A percentile compares a stretch with the other conserved stretches of the same genome.
Conservation (phyloP, 73 alveolate species). For the Paraurostyla sp. region DNA sequence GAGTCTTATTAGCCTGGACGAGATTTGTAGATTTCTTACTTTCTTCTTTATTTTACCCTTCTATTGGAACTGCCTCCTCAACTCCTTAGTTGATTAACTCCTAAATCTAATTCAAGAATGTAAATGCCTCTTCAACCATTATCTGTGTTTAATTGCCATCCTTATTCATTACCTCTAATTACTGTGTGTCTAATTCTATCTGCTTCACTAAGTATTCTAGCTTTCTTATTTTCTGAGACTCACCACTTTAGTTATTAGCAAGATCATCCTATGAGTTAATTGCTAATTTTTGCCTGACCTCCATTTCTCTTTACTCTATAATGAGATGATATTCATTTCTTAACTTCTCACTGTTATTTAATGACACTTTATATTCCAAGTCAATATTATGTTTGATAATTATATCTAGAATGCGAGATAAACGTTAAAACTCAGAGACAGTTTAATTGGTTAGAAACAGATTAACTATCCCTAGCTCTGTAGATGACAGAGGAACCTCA, state of each 20-base stretch:
- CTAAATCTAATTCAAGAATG: background rate
- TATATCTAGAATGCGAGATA: conserved; percentile 20
- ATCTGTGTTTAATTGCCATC: background rate
- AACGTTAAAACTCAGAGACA: conserved; percentile 19
- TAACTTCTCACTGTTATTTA: conserved; percentile 10
- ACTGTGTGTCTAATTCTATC: background rate
- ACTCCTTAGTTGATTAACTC: background rate
- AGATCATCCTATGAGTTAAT: background rate
- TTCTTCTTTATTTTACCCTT: too few relatives aligned
- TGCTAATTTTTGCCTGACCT: background rate
- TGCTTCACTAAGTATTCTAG: background rate
- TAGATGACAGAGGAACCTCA: background rate
- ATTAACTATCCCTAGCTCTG: background rate
- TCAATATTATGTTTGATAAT: conserved; percentile 11
- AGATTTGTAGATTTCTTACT: background rate
- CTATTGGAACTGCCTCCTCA: too few relatives aligned
- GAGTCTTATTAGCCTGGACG: background rate
- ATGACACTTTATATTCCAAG: background rate
- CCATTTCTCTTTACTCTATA: conserved; percentile 44
- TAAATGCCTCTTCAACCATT: background rate
- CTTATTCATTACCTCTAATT: conserved; percentile 10
- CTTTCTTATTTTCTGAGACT: conserved; percentile 16
- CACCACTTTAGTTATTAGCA: too few relatives aligned
- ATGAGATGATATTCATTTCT: conserved; percentile 51
- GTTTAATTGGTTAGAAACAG: background rate